phyloP scores from a whole-genome alignment of 768 basidiomycete species.

The Lentinus tigrinus region DNA sequence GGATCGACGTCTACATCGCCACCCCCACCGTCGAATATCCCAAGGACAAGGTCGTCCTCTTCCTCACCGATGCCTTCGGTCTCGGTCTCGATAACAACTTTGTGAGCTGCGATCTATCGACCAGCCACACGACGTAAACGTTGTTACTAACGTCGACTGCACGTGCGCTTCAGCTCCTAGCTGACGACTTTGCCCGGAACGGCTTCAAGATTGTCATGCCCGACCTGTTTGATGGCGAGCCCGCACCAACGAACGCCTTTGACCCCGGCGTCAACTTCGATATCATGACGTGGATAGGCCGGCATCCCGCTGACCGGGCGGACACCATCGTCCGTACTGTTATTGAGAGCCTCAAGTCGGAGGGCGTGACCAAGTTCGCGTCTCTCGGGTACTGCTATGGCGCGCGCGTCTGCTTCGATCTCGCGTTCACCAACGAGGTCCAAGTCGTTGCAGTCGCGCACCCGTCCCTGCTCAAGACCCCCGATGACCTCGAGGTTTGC shows the following conservation, averaged over 20 bases:
- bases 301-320: slow-evolving; percentile 28
- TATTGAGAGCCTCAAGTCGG: slow-evolving; percentile 51
- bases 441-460: slow-evolving; percentile 52
- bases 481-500: slow-evolving; percentile 60
- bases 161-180: slow-evolving; percentile 33
- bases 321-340: slow-evolving; percentile 52
- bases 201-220: slow-evolving; percentile 38
- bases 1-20: slow-evolving; percentile 40
- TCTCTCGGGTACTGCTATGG: slow-evolving; percentile 73
- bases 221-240: slow-evolving; percentile 39
- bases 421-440: slow-evolving; percentile 55
- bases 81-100: slow-evolving; percentile 29
- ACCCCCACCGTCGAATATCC: slow-evolving; percentile 39
- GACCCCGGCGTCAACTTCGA: slow-evolving; percentile 25
- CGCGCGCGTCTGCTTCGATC: slow-evolving; percentile 60
- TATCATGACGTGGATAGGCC: slow-evolving; percentile 33
- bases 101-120: slow-evolving; percentile 9
- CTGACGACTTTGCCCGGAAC: slow-evolving; percentile 43
- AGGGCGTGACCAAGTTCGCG: slow-evolving; percentile 58
- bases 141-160: too few relatives aligned
- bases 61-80: slow-evolving; percentile 38
- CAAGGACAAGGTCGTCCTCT: slow-evolving; percentile 37
- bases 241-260: slow-evolving; percentile 25
- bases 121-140: neutral
- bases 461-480: slow-evolving; percentile 59